Conservation (phyloP, 768 basidiomycete species). For the Lyophyllum shimeji region DNA sequence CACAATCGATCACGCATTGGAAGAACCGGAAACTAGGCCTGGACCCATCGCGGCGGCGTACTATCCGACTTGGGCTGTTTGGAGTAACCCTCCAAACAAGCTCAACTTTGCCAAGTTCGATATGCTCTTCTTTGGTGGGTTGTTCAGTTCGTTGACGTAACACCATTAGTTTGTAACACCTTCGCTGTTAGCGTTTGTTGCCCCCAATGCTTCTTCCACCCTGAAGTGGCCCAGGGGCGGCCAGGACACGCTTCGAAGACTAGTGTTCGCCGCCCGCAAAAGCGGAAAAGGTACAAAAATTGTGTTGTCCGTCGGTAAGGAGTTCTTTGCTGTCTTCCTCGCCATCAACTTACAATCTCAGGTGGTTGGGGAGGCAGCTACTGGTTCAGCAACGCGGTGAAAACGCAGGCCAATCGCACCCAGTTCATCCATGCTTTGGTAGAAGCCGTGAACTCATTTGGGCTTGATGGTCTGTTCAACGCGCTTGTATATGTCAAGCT, state of each 20-base stretch:
- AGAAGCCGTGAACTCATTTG: conserved; percentile 54
- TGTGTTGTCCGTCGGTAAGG: conserved; percentile 63
- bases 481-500: not conserved
- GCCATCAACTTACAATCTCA: conserved; percentile 2
- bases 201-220: conserved; percentile 57
- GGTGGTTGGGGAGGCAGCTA: conserved; percentile 70
- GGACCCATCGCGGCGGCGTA: conserved; percentile 42
- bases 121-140: conserved; percentile 60
- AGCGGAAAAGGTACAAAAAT: conserved; percentile 62
- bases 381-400: conserved; percentile 64
- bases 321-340: conserved; percentile 16
- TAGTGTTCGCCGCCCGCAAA: conserved; percentile 55
- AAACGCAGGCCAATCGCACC: conserved; percentile 42
- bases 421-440: conserved; percentile 58
- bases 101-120: conserved; percentile 67
- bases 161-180: not conserved
- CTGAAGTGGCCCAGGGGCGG: conserved; percentile 54
- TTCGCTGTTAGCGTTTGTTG: conserved; percentile 58
- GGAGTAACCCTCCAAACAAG: conserved; percentile 48
- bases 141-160: not conserved
- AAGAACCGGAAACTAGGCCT: not conserved
- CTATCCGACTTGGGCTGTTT: conserved; percentile 52
- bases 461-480: conserved; percentile 57
- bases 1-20: not conserved
- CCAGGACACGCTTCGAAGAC: conserved; percentile 48